phyloP scores from a whole-genome alignment of 2,329 filamentous ascomycete species.

The Trichoderma atroviride region DNA sequence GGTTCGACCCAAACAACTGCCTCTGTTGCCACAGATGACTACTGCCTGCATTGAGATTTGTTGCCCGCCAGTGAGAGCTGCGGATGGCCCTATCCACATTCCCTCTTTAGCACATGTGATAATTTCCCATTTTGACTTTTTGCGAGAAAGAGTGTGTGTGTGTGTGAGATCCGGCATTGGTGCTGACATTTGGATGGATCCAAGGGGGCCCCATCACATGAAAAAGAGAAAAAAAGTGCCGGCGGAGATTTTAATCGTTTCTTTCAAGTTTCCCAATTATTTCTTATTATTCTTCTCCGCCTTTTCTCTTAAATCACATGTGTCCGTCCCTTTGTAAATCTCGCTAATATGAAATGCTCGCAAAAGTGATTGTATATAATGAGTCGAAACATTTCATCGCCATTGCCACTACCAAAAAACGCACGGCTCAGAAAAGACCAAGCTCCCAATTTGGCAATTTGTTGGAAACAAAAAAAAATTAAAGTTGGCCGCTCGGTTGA shows the following conservation, averaged over 20 bases:
- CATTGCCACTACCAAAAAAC: not conserved
- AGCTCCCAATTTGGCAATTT: not conserved
- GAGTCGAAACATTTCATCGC: not conserved
- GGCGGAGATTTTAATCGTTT: not conserved
- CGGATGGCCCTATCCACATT: not conserved
- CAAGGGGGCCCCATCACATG: not conserved
- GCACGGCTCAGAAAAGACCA: not conserved
- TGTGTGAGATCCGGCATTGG: conserved; percentile 2
- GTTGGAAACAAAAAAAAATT: not conserved
- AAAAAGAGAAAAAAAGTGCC: not conserved
- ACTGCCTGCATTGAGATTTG: not conserved
- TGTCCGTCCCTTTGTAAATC: not conserved
- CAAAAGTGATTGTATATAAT: not conserved
- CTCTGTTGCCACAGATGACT: not conserved
- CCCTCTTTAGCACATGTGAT: not conserved
- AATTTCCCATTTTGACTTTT: not conserved
- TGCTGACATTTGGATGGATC: conserved; percentile 2
- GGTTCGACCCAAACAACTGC: not conserved
- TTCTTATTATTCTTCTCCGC: not conserved
- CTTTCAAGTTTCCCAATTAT: not conserved
- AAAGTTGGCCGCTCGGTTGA: not conserved
- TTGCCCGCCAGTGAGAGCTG: not conserved
- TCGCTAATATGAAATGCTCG: not conserved
- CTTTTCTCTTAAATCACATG: not conserved
- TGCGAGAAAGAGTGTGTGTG: not conserved